Evolutionary conservation across 176 grass and related monocot genomes (phyloP).

Genomic region (Tillandsia leiboldiana): DNA sequence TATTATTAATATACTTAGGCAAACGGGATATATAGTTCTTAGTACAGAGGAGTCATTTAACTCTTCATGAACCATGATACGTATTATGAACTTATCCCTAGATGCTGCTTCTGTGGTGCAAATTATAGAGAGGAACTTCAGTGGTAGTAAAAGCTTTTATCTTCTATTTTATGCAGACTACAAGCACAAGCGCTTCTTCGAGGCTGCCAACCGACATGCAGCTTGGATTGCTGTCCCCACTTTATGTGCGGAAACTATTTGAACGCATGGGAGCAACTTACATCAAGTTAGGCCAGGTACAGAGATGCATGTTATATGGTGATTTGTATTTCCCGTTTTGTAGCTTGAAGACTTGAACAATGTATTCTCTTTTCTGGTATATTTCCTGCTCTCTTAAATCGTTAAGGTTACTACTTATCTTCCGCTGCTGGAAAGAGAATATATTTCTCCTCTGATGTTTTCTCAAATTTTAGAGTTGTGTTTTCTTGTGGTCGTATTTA

Average conservation of each 20-base stretch:
- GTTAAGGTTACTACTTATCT: background rate
- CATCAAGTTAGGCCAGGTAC: conserved; percentile 95
- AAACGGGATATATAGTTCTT: too few relatives aligned
- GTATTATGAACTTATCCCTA: too few relatives aligned
- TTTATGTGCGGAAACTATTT: conserved; percentile 76
- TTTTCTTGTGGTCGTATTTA: background rate
- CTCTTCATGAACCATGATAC: too few relatives aligned
- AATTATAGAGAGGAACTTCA: background rate
- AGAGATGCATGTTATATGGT: background rate
- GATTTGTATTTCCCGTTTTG: background rate
- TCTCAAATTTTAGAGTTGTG: background rate
- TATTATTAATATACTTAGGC: too few relatives aligned
- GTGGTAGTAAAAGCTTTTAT: conserved; percentile 1
- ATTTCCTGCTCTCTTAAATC: background rate
- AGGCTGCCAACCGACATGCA: conserved; percentile 55
- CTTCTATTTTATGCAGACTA: conserved; percentile 42
- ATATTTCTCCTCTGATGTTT: background rate
- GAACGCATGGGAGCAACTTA: conserved; percentile 97
- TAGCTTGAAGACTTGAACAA: background rate
- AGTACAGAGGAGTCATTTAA: too few relatives aligned
- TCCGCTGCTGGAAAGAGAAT: background rate
- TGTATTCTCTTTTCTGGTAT: background rate
- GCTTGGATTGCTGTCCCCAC: conserved; percentile 75
- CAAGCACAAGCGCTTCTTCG: conserved; percentile 42
- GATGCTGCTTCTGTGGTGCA: too few relatives aligned